Conservation (phyloP, 805 yeast species). For the Ascoidea asiatica region DNA sequence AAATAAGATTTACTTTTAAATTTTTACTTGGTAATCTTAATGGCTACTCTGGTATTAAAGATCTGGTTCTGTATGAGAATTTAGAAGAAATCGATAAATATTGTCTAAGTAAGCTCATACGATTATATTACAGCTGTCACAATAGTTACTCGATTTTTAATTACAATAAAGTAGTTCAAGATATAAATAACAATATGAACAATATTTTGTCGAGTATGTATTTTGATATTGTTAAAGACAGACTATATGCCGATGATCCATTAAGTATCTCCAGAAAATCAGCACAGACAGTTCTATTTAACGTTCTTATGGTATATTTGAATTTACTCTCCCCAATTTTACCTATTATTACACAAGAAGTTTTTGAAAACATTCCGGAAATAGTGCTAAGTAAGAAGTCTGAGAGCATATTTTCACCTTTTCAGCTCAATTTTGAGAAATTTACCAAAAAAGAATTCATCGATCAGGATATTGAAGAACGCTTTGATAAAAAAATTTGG, state of each 20-base stretch:
- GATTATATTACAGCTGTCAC: slow-evolving; percentile 28
- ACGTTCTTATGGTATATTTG: slow-evolving; percentile 47
- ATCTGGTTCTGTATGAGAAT: slow-evolving; percentile 24
- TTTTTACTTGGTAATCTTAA: slow-evolving; percentile 70
- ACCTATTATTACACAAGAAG: slow-evolving; percentile 81
- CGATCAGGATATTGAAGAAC: slow-evolving; percentile 23
- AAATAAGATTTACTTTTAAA: slow-evolving; percentile 68
- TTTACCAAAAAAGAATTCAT: slow-evolving; percentile 15
- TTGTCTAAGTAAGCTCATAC: slow-evolving; percentile 39
- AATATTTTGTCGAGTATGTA: slow-evolving; percentile 68
- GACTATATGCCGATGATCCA: slow-evolving; percentile 63
- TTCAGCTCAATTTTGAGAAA: slow-evolving; percentile 18
- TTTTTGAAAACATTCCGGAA: slow-evolving; percentile 49
- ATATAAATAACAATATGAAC: slow-evolving; percentile 59
- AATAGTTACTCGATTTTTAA: slow-evolving; percentile 41
- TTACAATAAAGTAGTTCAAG: slow-evolving; percentile 58
- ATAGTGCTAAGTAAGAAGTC: neutral
- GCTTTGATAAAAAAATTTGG: slow-evolving; percentile 31
- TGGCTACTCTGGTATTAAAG: slow-evolving; percentile 20
- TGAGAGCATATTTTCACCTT: slow-evolving; percentile 2
- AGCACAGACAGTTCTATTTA: slow-evolving; percentile 52
- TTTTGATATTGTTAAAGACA: slow-evolving; percentile 78
- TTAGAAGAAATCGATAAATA: slow-evolving; percentile 44
- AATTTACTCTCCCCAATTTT: slow-evolving; percentile 65
- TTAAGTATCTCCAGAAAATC: slow-evolving; percentile 27